Conservation (phyloP, 768 basidiomycete species). For the Lactifluus piperatus region DNA sequence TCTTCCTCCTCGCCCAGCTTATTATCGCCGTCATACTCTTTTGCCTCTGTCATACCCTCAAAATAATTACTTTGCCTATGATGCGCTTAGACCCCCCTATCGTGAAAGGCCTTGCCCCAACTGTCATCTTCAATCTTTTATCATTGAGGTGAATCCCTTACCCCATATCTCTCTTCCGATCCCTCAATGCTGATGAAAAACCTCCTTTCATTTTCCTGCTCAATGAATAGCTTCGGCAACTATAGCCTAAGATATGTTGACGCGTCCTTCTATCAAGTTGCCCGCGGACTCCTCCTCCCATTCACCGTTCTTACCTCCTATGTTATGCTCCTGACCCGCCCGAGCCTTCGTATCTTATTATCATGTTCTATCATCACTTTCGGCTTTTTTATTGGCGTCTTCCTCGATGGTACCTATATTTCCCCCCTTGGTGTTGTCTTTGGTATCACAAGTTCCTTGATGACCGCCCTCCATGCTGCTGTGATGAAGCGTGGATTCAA, state of each 20-base stretch:
- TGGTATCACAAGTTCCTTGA: conserved; percentile 77
- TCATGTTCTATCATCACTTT: conserved; percentile 76
- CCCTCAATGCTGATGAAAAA: background rate
- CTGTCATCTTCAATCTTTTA: conserved; percentile 69
- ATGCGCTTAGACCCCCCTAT: conserved; percentile 49
- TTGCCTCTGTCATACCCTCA: conserved; percentile 47
- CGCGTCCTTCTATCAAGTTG: conserved; percentile 93
- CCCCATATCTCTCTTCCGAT: background rate
- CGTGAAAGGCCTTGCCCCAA: conserved; percentile 65
- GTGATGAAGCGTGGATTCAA: conserved; percentile 84
- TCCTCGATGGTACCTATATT: conserved; percentile 60
- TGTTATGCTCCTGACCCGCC: conserved; percentile 63
- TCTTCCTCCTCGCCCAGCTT: conserved; percentile 80
- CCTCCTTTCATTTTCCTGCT: background rate
- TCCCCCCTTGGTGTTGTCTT: conserved; percentile 62
- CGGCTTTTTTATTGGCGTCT: conserved; percentile 88
- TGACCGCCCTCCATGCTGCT: conserved; percentile 86
- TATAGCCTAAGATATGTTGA: conserved; percentile 91
- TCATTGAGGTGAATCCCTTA: conserved; percentile 56
- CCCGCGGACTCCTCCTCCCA: conserved; percentile 87
- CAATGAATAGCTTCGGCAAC: conserved; percentile 61
- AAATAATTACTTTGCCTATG: conserved; percentile 59
- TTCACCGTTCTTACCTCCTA: conserved; percentile 89
- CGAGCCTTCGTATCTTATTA: conserved; percentile 63
- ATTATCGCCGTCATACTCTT: conserved; percentile 74